Evolutionary conservation across 2,329 filamentous ascomycete species (phyloP), one percentile per base, ranked within the genome.

Genomic region (Coleophoma cylindrospora): DNA sequence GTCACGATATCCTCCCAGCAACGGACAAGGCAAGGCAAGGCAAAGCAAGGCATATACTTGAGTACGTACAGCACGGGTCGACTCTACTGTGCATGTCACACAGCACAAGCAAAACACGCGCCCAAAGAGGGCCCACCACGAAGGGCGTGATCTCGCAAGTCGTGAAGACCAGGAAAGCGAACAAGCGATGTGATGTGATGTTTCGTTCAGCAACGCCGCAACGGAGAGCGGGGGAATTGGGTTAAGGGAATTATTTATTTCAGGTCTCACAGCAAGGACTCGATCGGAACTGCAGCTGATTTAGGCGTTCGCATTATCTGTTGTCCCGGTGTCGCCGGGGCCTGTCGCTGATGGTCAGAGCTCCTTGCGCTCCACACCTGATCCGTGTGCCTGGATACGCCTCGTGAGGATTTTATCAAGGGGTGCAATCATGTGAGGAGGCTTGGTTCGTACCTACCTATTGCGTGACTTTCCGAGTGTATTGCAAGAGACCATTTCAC

Each of bases 111-210:
- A 27, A 27, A 27, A 27, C 27, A 27, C 49, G 54, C 55, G 55
- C 60, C 58, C 58, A 55, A 34, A 38, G 49, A 52, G 58, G 57
- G 58, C 60, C 56, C 57, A 61, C 58, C 56, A 56, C 54, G 47
- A 47, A 46, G 52, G 48, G 43, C 46, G 45, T 48, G 49, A n/a
- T 47, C 54, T 27, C 27, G 7, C 37, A 34, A 43, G 50, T 21
- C 14, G 36, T 48, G 47, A 40, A 13, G 27, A 19, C 32, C 15
- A 21, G 33, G 36, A 43, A n/a, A 40, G 51, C 19, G 41, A 46
- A 4, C 21, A 43, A 22, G 50, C 9, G 27, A 27, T 27, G 27
- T 3, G 27, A 27, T 27, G 27, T 27, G 27, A 19, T 10, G 27
- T 7, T 27, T 48, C 45, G 51, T 50, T 53, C 56, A 56, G 51